phyloP scores from a whole-genome alignment of 306 rosid species.

The Vigna radiata region DNA sequence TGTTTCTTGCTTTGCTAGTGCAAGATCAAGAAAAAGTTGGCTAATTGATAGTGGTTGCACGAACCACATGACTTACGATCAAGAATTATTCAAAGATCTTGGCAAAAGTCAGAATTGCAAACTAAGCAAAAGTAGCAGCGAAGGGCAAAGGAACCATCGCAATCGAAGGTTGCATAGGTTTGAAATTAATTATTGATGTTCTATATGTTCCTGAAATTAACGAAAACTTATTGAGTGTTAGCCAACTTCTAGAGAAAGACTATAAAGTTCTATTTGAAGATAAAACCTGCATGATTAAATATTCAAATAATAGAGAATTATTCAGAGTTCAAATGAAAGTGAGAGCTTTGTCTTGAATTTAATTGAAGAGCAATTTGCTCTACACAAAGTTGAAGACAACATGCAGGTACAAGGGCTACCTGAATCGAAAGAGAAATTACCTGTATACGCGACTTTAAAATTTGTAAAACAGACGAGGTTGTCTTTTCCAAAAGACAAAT shows the following conservation, averaged over 20 bases:
- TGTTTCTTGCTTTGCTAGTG: background rate
- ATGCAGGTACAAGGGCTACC: background rate
- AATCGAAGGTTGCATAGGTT: background rate
- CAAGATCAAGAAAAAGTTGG: background rate
- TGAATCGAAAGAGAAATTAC: background rate
- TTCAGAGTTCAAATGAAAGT: too few relatives aligned
- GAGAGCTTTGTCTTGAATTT: background rate
- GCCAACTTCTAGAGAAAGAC: too few relatives aligned
- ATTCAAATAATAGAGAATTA: too few relatives aligned
- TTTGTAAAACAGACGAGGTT: background rate
- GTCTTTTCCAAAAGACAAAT: background rate
- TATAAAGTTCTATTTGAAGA: too few relatives aligned
- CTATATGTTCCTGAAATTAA: too few relatives aligned
- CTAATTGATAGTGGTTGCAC: background rate
- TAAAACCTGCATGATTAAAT: too few relatives aligned
- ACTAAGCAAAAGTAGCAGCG: background rate
- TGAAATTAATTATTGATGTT: background rate
- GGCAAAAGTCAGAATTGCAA: background rate
- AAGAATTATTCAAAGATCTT: too few relatives aligned
- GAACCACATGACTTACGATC: too few relatives aligned
- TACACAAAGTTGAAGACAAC: background rate
- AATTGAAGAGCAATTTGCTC: background rate
- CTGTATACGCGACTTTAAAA: background rate
- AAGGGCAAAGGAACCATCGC: background rate
- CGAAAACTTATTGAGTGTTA: too few relatives aligned